Conservation (phyloP, 805 yeast species). For the Wickerhamomyces ciferrii region DNA sequence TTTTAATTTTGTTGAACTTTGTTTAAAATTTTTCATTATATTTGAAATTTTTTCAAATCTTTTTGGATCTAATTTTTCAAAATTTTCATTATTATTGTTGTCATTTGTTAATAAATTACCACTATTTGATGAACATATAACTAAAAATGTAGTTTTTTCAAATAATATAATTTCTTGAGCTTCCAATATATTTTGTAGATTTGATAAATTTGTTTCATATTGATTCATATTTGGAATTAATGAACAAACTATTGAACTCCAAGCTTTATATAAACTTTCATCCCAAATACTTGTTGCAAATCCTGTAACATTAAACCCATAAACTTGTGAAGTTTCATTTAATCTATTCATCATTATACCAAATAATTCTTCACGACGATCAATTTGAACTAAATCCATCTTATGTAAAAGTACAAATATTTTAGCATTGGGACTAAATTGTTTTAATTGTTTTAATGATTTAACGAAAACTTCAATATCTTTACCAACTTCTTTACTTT, state of each 20-base stretch:
- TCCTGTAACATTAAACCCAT: conserved; percentile 66
- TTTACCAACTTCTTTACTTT: conserved; percentile 82
- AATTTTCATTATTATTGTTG: conserved; percentile 4
- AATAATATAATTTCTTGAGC: conserved; percentile 90
- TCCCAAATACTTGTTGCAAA: conserved; percentile 98
- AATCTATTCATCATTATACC: conserved; percentile 79
- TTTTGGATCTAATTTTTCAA: conserved; percentile 64
- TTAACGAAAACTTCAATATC: conserved; percentile 90
- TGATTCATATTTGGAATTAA: conserved; percentile 85
- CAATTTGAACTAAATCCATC: conserved; percentile 91
- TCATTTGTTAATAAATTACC: conserved; percentile 9
- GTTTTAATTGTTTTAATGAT: conserved; percentile 74
- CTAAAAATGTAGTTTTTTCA: conserved; percentile 86
- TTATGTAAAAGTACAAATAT: conserved; percentile 90
- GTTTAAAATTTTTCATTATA: conserved; percentile 91
- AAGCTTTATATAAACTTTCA: conserved; percentile 90
- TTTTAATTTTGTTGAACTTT: conserved; percentile 81
- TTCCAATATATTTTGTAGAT: conserved; percentile 66
- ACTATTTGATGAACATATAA: conserved; percentile 38
- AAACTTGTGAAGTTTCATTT: conserved; percentile 68
- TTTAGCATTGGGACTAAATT: conserved; percentile 85
- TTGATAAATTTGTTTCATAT: conserved; percentile 70
- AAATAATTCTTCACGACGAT: conserved; percentile 79
- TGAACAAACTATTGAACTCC: conserved; percentile 95
- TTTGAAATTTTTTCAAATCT: conserved; percentile 92